Conservation (phyloP, 441 rosid genomes). For the Macaranga tanarius region DNA sequence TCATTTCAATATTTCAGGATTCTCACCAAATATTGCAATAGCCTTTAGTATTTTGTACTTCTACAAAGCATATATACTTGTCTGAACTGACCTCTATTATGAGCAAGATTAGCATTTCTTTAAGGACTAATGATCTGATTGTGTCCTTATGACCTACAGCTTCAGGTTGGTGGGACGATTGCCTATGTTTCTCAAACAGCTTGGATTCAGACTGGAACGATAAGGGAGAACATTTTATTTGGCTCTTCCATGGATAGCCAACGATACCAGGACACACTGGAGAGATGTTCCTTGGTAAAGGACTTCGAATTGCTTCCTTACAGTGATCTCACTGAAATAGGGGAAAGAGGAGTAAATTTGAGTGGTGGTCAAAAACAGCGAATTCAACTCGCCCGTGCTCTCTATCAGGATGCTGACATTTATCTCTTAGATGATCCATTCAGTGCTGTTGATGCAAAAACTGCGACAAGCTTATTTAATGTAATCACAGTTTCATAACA, state of each 20-base stretch:
- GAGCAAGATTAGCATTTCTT: neutral
- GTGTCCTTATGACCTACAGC: slow-evolving; percentile 39
- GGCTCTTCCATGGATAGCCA: slow-evolving; percentile 67
- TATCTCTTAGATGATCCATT: slow-evolving; percentile 97
- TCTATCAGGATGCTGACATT: slow-evolving; percentile 88
- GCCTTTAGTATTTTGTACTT: neutral
- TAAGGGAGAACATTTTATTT: slow-evolving; percentile 80
- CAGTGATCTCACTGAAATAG: slow-evolving; percentile 91
- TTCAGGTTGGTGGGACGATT: slow-evolving; percentile 67
- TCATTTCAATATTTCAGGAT: neutral
- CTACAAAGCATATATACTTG: neutral
- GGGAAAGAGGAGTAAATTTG: slow-evolving; percentile 96
- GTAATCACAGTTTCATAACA: slow-evolving; percentile 38
- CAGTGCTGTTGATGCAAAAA: slow-evolving; percentile 97
- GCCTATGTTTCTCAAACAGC: slow-evolving; percentile 97
- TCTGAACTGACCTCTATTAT: neutral
- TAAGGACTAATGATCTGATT: slow-evolving; percentile 2
- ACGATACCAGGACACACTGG: slow-evolving; percentile 74
- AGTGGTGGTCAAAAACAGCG: slow-evolving; percentile 98
- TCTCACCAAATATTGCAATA: too few species aligned
- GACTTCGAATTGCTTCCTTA: slow-evolving; percentile 87
- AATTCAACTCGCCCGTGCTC: slow-evolving; percentile 96
- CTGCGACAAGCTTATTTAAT: slow-evolving; percentile 87
- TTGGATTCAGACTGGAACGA: slow-evolving; percentile 93
- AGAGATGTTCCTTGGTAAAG: slow-evolving; percentile 80